Conservation (phyloP, 106 monocot species). For the Allium sativum region DNA sequence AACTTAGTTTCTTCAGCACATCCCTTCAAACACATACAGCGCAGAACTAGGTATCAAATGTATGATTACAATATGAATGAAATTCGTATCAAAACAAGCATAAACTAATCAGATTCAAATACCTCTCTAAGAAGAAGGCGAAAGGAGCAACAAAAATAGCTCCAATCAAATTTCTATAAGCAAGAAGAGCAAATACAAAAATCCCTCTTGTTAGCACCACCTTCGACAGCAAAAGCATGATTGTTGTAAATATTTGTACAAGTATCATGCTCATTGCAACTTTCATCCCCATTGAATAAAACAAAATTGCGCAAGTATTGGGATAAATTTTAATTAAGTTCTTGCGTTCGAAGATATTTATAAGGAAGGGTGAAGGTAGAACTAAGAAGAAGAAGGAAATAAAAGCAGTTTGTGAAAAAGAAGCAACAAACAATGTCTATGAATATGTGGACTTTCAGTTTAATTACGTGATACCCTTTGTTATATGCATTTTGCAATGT, state of each 20-base stretch:
- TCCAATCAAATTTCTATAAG: constrained; percentile 22
- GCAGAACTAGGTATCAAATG: no score
- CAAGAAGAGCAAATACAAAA: constrained; percentile 23
- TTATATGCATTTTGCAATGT: no score
- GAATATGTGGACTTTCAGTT: no score
- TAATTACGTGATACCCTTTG: no score
- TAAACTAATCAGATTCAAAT: not conserved
- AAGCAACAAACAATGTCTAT: no score
- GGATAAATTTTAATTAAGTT: no score
- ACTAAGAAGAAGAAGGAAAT: no score
- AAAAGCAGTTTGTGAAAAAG: no score
- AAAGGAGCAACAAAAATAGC: constrained; percentile 23
- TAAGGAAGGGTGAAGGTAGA: no score
- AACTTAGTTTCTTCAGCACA: constrained; percentile 21
- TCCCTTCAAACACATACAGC: constrained; percentile 9
- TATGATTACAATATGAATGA: not conserved
- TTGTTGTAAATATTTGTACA: constrained; percentile 9
- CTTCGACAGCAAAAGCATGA: constrained; percentile 13
- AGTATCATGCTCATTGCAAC: constrained; percentile 11
- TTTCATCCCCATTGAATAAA: not conserved
- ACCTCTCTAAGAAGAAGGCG: constrained; percentile 31
- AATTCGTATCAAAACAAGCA: not conserved
- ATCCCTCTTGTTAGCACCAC: constrained; percentile 10
- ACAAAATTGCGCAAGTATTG: no score
- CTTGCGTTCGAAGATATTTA: no score